A percentile compares a stretch with the other conserved stretches of the same genome.
These are phyloP conservation scores for Psilocybe subaeruginosa DNA, from an alignment of 768 basidiomycete species.

Conservation along the genomic window DNA sequence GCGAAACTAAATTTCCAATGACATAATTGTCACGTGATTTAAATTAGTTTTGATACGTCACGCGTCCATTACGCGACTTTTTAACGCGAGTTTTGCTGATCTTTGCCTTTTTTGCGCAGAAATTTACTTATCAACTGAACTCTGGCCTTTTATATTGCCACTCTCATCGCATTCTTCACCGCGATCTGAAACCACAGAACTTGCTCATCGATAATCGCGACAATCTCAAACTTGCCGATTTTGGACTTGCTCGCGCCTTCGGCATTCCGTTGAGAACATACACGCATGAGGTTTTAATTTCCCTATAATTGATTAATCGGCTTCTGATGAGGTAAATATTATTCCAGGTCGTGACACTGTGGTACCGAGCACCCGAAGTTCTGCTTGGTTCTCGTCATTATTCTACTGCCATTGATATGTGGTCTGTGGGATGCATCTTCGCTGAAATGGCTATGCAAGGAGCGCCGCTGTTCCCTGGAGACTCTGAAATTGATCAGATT, in stretches of 20 bases:
- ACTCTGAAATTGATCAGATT: conserved; percentile 99
- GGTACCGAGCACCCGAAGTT: conserved; percentile 99
- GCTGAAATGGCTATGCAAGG: conserved; percentile 98
- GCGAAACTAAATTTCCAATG: conserved; percentile 17
- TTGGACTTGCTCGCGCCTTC: conserved; percentile 94
- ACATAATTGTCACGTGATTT: conserved; percentile 30
- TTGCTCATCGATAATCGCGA: conserved; percentile 87
- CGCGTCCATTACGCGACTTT: conserved; percentile 22
- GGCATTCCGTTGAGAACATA: conserved; percentile 90
- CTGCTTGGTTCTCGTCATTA: conserved; percentile 95
- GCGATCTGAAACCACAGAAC: conserved; percentile 97
- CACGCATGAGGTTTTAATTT: conserved; percentile 71
- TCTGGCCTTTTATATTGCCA: conserved; percentile 94
- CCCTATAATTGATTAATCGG: conserved; percentile 4
- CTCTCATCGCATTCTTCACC: conserved; percentile 93
- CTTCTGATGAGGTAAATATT: conserved; percentile 17
- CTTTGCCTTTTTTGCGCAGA: conserved; percentile 49
- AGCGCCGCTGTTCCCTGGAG: conserved; percentile 92
- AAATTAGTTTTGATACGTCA: conserved; percentile 27
- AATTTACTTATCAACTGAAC: conserved; percentile 94
- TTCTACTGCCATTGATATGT: conserved; percentile 98
- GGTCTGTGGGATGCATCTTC: conserved; percentile 99
- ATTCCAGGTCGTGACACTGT: conserved; percentile 92
- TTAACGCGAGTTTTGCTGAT: conserved; percentile 4
- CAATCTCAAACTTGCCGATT: conserved; percentile 96